These are phyloP conservation scores for Gynandropsis gynandra DNA, from an alignment of 345 rosid genomes.

Conservation along the genomic window DNA sequence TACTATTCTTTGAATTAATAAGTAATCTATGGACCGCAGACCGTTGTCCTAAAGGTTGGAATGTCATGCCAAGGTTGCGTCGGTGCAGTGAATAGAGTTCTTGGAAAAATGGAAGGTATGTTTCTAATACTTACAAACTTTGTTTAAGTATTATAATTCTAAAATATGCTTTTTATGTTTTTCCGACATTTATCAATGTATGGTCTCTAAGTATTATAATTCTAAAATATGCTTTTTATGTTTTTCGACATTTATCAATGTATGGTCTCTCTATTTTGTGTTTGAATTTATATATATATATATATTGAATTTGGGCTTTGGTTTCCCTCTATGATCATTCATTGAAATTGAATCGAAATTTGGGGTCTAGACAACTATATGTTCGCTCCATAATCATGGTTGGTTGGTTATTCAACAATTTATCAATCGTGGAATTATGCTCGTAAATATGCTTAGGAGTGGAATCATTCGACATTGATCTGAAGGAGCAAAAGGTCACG, in stretches of 20 bases:
- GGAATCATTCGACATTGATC: conserved; percentile 63
- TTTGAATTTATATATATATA: no score
- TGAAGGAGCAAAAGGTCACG: conserved; percentile 85
- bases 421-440: neutral
- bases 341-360: no score
- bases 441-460: conserved; percentile 48
- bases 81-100: conserved; percentile 87
- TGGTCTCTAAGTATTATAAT: neutral
- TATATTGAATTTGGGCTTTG: no score
- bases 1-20: no score
- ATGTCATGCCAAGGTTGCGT: conserved; percentile 88
- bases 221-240: neutral
- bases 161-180: neutral
- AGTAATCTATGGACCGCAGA: conserved; percentile 31
- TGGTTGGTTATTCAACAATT: no score
- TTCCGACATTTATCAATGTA: no score
- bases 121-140: neutral
- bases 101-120: conserved; percentile 86
- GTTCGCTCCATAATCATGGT: no score
- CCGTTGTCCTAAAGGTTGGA: conserved; percentile 77
- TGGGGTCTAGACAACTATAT: no score
- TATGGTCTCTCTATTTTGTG: no score
- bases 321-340: no score
- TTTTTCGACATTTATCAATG: no score
- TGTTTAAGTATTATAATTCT: neutral